phyloP scores from a whole-genome alignment of 495 filamentous ascomycete species.

The Pseudomonodictys pantanalensis region DNA sequence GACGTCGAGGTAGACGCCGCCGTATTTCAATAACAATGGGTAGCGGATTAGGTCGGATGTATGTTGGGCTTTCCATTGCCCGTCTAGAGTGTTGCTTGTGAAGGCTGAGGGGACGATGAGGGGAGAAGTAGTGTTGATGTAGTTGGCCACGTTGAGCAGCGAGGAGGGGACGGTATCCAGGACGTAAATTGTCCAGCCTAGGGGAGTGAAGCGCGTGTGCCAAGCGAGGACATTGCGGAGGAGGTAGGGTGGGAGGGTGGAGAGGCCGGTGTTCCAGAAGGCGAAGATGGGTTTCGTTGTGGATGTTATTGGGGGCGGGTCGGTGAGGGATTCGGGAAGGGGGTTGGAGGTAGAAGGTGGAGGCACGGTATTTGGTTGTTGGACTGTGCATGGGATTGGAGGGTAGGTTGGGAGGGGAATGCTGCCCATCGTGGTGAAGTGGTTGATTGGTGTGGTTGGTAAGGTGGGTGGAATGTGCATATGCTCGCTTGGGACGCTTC shows the following conservation, averaged over 20 bases:
- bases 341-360: not conserved
- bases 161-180: slow-evolving; percentile 48
- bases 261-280: slow-evolving; percentile 54
- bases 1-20: slow-evolving; percentile 57
- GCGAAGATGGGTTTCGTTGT: slow-evolving; percentile 14
- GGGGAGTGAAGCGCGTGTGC: slow-evolving; percentile 51
- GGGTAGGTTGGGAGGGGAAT: not conserved
- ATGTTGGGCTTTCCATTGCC: slow-evolving; percentile 52
- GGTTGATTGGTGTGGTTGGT: not conserved
- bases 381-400: not conserved
- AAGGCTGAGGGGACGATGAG: slow-evolving; percentile 50
- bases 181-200: slow-evolving; percentile 54
- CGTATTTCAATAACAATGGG: slow-evolving; percentile 53
- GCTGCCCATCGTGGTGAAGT: not conserved
- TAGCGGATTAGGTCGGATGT: slow-evolving; percentile 56
- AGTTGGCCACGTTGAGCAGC: slow-evolving; percentile 48
- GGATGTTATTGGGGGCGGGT: not conserved
- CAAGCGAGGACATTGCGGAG: slow-evolving; percentile 55
- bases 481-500: not conserved
- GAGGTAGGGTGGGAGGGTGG: slow-evolving; percentile 50
- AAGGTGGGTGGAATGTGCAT: not conserved
- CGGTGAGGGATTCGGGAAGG: not conserved
- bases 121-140: slow-evolving; percentile 47
- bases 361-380: not conserved
- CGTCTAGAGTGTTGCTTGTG: slow-evolving; percentile 46